These are phyloP conservation scores for Schwanniomyces vanrijiae DNA, from an alignment of 805 yeast genomes.

Conservation along the genomic window DNA sequence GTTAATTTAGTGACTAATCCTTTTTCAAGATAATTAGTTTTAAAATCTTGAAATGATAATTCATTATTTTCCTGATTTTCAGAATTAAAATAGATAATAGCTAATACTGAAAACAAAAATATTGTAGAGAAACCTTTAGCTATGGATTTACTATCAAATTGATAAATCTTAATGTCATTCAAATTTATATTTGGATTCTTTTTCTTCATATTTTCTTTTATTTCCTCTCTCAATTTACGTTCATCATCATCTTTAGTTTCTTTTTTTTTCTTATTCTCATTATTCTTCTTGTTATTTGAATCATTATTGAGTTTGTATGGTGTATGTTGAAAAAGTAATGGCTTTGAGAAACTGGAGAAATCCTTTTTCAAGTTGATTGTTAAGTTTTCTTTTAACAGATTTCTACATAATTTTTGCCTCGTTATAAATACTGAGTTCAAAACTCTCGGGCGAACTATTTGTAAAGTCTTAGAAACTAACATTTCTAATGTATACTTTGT, in stretches of 20 bases:
- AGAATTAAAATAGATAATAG: slow-evolving; percentile 9
- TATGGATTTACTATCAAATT: slow-evolving; percentile 17
- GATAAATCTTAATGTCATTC: slow-evolving; percentile 30
- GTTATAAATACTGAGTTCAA: neutral
- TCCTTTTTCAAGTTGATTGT: neutral
- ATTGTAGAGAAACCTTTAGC: slow-evolving; percentile 18
- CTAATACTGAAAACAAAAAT: slow-evolving; percentile 16
- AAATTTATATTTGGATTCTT: slow-evolving; percentile 25
- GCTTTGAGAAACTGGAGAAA: slow-evolving; percentile 1
- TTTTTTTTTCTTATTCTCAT: slow-evolving; percentile 8
- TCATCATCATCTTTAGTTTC: slow-evolving; percentile 24
- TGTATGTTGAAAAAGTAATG: slow-evolving; percentile 3
- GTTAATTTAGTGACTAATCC: slow-evolving; percentile 74
- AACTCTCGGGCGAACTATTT: neutral
- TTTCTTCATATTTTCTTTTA: slow-evolving; percentile 29
- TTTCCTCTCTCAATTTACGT: slow-evolving; percentile 32
- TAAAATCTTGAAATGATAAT: slow-evolving; percentile 77
- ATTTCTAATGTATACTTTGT: neutral
- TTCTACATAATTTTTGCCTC: neutral
- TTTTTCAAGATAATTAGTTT: slow-evolving; percentile 69
- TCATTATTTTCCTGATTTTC: slow-evolving; percentile 21
- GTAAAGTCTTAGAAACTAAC: neutral
- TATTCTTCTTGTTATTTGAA: slow-evolving; percentile 5
- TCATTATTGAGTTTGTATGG: neutral
- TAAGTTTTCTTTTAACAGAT: neutral